Percentiles rank a stretch among this genome's conserved stretches.
Evolutionary conservation across 805 yeast species (phyloP).

Genomic region (Pichia phayaonensis): DNA sequence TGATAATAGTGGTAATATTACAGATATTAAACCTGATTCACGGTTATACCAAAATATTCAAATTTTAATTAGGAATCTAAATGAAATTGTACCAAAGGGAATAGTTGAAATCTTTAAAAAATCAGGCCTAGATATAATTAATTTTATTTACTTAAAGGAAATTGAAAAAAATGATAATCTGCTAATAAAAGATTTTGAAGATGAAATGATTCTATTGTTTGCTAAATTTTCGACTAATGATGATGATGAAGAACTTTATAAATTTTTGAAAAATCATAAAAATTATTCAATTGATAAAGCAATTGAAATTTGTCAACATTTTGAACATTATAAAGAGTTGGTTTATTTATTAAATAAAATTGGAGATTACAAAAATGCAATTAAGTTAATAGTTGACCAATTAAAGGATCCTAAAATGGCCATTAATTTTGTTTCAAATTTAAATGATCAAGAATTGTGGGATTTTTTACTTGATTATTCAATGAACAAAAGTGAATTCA

Average conservation of each 20-base stretch:
- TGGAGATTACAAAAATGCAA: slow-evolving; percentile 73
- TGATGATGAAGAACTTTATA: slow-evolving; percentile 35
- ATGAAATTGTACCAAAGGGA: slow-evolving; percentile 50
- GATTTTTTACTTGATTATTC: slow-evolving; percentile 64
- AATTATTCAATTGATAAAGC: slow-evolving; percentile 67
- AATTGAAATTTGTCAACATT: slow-evolving; percentile 51
- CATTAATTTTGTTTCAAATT: slow-evolving; percentile 62
- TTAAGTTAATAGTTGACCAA: slow-evolving; percentile 67
- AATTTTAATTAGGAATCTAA: slow-evolving; percentile 54
- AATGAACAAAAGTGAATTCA: slow-evolving; percentile 64
- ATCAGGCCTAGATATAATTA: slow-evolving; percentile 39
- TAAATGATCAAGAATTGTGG: slow-evolving; percentile 76
- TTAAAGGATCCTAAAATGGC: slow-evolving; percentile 76
- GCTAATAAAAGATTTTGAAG: slow-evolving; percentile 50
- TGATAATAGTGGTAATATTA: slow-evolving; percentile 30
- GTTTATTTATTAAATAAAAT: slow-evolving; percentile 76
- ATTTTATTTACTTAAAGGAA: slow-evolving; percentile 58
- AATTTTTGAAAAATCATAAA: slow-evolving; percentile 50
- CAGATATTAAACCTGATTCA: slow-evolving; percentile 33
- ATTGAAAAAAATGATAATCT: slow-evolving; percentile 51
- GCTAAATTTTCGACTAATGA: slow-evolving; percentile 37
- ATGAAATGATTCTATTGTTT: slow-evolving; percentile 57
- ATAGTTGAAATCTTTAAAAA: slow-evolving; percentile 42
- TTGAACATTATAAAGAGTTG: slow-evolving; percentile 55
- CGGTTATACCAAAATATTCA: slow-evolving; percentile 37